Percentiles rank a stretch among this genome's conserved stretches.
Evolutionary conservation across 306 rosid species (phyloP).

Genomic region (Sechiopsis laciniata): DNA sequence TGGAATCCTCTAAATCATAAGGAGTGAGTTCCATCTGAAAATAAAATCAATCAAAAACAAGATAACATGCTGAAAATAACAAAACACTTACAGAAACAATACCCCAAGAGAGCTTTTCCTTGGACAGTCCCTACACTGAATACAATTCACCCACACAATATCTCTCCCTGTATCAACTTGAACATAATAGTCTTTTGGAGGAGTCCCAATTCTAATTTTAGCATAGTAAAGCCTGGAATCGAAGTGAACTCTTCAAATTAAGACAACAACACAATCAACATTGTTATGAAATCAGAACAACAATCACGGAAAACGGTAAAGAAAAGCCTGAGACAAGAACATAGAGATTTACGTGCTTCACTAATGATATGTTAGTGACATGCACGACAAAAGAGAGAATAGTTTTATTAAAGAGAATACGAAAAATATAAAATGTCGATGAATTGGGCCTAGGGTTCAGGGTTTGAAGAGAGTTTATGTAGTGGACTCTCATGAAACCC

Average conservation of each 20-base stretch:
- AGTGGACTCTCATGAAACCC: no score
- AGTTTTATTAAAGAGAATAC: no score
- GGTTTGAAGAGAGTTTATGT: no score
- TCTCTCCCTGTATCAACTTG: constrained; percentile 98
- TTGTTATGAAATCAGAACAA: no score
- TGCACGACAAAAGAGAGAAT: no score
- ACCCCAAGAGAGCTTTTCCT: constrained; percentile 82
- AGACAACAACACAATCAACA: neutral
- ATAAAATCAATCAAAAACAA: neutral
- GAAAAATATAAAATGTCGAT: no score
- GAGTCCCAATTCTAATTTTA: constrained; percentile 92
- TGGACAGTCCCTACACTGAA: constrained; percentile 85
- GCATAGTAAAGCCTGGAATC: constrained; percentile 84
- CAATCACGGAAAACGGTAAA: no score
- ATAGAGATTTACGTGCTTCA: no score
- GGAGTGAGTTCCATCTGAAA: constrained; percentile 74
- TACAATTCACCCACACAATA: constrained; percentile 95
- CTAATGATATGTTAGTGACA: no score
- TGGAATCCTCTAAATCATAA: constrained; percentile 61
- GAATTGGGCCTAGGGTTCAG: no score
- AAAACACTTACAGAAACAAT: constrained; percentile 27
- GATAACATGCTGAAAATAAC: neutral
- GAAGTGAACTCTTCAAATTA: constrained; percentile 2
- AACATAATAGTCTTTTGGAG: constrained; percentile 72
- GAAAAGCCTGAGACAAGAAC: no score